Evolutionary conservation across 1,284 basidiomycete genomes (phyloP), one percentile per base, ranked within the genome.

Genomic region (Trametes sp.): DNA sequence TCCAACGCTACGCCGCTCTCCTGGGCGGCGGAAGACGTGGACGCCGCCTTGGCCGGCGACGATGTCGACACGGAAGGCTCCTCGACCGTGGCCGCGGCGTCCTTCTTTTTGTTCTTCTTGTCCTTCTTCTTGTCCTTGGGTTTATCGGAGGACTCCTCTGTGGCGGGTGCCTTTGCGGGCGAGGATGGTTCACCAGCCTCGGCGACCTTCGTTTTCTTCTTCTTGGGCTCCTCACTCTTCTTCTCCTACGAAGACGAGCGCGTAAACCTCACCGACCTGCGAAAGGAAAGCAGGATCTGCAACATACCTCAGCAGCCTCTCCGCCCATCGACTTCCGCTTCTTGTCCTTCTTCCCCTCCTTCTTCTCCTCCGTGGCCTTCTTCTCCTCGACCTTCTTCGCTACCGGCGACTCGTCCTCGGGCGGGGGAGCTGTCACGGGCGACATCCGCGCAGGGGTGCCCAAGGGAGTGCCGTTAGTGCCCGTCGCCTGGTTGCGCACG

Each of bases 401-500:
- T 6, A 36, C 5, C 44, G 46, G 56, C 19, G 62, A 46, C 58
- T 63, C 63, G 48, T 36, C 26, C 57, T 65, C 59, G 33, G 64
- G 52, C 42, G 61, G 63, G 52, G 66, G 60, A 60, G 64, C 58
- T 56, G 68, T 59, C 49, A 69, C 66, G 59, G 78, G 78, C 54
- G 85, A 85, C 78, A 82, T 83, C 63, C 83, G 83, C 55, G 72
- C 73, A 14, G 86, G 85, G n/a, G 84, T 82, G 65, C 89, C 90
- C 62, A 92, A 77, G 42, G 89, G 89, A 54, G 83, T 89, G 69
- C 75, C 81, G 70, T 92, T 92, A 70, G 87, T 84, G 63, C 90
- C 90, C 49, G 87, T 88, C 24, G 73, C 84, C 68, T 77, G 69
- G 59, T 67, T 69, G 31, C 72, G 72, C 45, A 54, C 44, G 38